Conservation (phyloP, 2,329 filamentous ascomycete species). For the Fusarium sp. region DNA sequence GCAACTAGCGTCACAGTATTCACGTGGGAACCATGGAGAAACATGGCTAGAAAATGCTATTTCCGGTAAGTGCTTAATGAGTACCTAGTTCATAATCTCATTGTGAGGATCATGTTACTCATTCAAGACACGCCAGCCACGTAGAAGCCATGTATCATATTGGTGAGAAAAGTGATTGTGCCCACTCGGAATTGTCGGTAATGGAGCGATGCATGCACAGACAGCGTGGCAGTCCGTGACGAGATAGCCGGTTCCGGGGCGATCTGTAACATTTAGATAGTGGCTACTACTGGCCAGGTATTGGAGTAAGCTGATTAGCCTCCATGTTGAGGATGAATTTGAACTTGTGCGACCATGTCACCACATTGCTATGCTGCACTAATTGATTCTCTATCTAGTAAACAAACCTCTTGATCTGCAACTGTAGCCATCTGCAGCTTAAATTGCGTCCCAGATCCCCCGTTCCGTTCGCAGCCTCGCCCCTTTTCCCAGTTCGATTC, state of each 20-base stretch:
- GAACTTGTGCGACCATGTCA: constrained; percentile 15
- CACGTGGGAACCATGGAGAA: background rate
- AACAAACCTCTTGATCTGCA: background rate
- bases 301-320: background rate
- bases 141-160: background rate
- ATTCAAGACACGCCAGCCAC: constrained; percentile 10
- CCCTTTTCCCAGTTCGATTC: constrained; percentile 30
- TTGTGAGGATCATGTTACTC: background rate
- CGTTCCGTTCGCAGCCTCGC: constrained; percentile 9
- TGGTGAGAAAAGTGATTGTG: background rate
- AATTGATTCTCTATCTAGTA: background rate
- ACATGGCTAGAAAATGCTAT: background rate
- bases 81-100: too few species aligned
- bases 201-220: constrained; percentile 18
- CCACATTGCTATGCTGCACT: background rate
- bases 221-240: constrained; percentile 48
- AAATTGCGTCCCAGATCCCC: constrained; percentile 18
- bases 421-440: constrained; percentile 13
- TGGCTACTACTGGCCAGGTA: too few species aligned
- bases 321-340: background rate
- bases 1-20: background rate
- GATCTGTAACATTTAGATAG: constrained; percentile 6
- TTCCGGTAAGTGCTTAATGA: background rate
- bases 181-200: constrained; percentile 9
- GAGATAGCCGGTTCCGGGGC: constrained; percentile 38